These are phyloP conservation scores for Leptomonas pyrrhocoris DNA, from an alignment of 208 protist species.

Conservation along the genomic window DNA sequence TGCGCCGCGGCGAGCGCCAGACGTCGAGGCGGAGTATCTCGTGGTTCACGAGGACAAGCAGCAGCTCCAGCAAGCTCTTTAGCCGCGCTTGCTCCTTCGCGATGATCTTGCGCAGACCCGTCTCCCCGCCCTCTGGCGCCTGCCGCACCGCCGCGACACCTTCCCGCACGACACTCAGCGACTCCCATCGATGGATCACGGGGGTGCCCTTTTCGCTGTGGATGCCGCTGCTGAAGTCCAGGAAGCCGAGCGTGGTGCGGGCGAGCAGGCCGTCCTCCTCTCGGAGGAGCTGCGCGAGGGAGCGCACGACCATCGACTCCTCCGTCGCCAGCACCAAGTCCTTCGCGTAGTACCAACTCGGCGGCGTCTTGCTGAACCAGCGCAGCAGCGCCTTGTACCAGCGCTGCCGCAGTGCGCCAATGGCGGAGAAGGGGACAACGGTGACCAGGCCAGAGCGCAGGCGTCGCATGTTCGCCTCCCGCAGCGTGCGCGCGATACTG, in stretches of 20 bases:
- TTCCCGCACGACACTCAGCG: constrained; percentile 37
- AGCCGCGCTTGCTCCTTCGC: constrained; percentile 52
- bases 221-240: constrained; percentile 58
- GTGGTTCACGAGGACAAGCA: constrained; percentile 70
- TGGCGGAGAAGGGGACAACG: constrained; percentile 59
- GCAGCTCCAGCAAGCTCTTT: constrained; percentile 48
- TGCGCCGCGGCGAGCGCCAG: constrained; percentile 72
- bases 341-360: constrained; percentile 79
- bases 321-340: constrained; percentile 49
- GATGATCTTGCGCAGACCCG: constrained; percentile 34
- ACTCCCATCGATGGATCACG: constrained; percentile 21
- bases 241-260: constrained; percentile 50
- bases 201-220: constrained; percentile 1
- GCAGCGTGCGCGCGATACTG: constrained; percentile 56
- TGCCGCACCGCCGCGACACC: constrained; percentile 25
- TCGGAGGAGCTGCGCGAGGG: constrained; percentile 58
- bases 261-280: constrained; percentile 43
- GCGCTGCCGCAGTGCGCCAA: constrained; percentile 73
- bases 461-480: constrained; percentile 60
- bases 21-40: constrained; percentile 71
- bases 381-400: constrained; percentile 78
- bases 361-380: constrained; percentile 82
- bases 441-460: constrained; percentile 38
- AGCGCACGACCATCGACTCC: constrained; percentile 55
- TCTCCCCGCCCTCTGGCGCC: constrained; percentile 21